Base-by-base conservation (phyloP, 208 protist species). In the Jaenimonas drosophilae region DNA sequence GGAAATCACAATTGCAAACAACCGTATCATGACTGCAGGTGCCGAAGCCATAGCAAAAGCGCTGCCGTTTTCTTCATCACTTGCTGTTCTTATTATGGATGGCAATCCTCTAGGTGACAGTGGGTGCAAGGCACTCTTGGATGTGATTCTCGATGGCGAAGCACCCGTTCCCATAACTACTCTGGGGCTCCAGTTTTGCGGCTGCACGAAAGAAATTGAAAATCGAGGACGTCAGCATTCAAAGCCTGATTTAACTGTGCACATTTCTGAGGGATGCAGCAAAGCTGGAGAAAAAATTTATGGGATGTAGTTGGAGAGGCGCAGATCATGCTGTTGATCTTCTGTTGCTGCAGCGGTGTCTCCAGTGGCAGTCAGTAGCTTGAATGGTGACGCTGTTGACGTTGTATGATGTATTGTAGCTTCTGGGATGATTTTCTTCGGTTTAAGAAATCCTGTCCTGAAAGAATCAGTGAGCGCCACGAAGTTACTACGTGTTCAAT, bases 1-100 rank as follows among this genome's bases (percentile, higher is more conserved):
- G 50, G 82, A 93, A 45, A 75, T 95, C 40, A 68, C 79, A 28
- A 70, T 95, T 28, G 81, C 88, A 19, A 82, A 95, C 63, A 95
- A 95, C 50, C 68, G 72, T 49, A 92, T 95, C 54, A 64, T 54
- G 40, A 60, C 68, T 14, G 43, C 50, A 23, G 88, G 88, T 7
- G 83, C 74, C 0, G 79, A 88, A 43, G 52, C 64, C 14, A 82
- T 95, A 27, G 84, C 82, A 30, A 72, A 78, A 25, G 85, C 67
- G 4, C 51, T 95, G n/a, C 48, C 54, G n/a, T 53, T 55, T 1
- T 81, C 76, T 25, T 82, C 79, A n/a, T 69, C 88, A 20, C 55
- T 95, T 5, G 60, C 56, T 19, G 61, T 65, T 3, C 64, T 95
- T 3, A 53, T 88, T 39, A 64, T 95, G 39, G 80, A 90, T 45